Evolutionary conservation across 805 yeast species (phyloP).

Genomic region (Diddensiella santjacobensis): DNA sequence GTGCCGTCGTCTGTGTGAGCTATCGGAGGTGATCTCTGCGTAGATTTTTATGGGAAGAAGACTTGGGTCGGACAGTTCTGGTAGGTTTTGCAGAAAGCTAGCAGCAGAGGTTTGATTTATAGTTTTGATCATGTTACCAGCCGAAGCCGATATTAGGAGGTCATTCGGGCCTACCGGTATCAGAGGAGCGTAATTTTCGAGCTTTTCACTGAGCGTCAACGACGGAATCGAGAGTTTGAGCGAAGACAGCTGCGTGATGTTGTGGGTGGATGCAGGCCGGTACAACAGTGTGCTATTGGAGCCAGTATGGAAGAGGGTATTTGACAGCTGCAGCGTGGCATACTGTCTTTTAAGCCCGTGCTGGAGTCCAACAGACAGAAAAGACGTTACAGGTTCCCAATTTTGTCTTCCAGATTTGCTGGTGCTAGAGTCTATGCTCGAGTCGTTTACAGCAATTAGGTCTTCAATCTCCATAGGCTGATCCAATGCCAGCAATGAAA

Average conservation of each 20-base stretch:
- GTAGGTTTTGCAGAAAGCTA: constrained; percentile 42
- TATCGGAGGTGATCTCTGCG: constrained; percentile 14
- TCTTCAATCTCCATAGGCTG: constrained; percentile 23
- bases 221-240: constrained; percentile 3
- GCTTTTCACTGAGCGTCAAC: neutral
- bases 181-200: constrained; percentile 14
- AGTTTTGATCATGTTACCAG: constrained; percentile 57
- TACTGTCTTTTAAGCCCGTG: too few species aligned
- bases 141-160: constrained; percentile 45
- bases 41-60: constrained; percentile 19
- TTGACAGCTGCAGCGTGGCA: constrained; percentile 26
- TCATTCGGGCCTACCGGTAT: constrained; percentile 22
- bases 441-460: constrained; percentile 2
- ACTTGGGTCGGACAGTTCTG: constrained; percentile 16
- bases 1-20: constrained; percentile 31
- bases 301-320: constrained; percentile 28
- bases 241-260: constrained; percentile 2
- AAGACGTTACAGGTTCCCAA: constrained; percentile 13
- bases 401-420: constrained; percentile 13
- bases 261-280: neutral
- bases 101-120: constrained; percentile 58
- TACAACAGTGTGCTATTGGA: neutral
- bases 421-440: neutral
- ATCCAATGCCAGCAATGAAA: constrained; percentile 25
- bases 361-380: constrained; percentile 16